These are phyloP conservation scores for Paxillus involutus DNA, from an alignment of 768 basidiomycete genomes.

Conservation along the genomic window DNA sequence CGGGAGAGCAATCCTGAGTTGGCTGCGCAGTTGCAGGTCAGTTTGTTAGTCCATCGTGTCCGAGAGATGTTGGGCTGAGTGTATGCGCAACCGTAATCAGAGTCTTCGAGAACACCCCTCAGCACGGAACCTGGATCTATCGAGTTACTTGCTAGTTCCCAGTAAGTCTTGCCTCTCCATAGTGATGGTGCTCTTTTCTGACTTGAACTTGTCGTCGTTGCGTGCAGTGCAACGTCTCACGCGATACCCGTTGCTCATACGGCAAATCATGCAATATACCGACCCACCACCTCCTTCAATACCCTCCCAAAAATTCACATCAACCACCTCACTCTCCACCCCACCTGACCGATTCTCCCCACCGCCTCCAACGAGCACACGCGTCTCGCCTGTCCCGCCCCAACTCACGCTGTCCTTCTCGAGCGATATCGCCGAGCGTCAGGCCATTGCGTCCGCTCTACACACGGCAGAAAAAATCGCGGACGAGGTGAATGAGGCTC, in stretches of 20 bases:
- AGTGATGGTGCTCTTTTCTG: too few species aligned
- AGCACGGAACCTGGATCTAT: conserved; percentile 81
- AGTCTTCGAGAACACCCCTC: conserved; percentile 73
- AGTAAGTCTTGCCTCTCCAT: conserved; percentile 49
- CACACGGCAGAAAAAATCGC: conserved; percentile 72
- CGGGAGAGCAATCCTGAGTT: conserved; percentile 68
- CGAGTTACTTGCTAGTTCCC: conserved; percentile 89
- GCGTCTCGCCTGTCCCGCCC: not conserved
- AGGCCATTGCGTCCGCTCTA: conserved; percentile 53
- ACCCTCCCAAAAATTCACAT: not conserved
- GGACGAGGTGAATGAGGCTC: conserved; percentile 82
- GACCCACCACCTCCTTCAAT: conserved; percentile 40
- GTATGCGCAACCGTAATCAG: conserved; percentile 34
- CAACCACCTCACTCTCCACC: conserved; percentile 1
- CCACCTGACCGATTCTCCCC: not conserved
- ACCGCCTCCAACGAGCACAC: not conserved
- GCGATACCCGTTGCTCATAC: conserved; percentile 87
- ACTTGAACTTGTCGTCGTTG: not conserved
- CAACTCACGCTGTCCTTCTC: conserved; percentile 1
- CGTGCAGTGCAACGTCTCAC: conserved; percentile 90
- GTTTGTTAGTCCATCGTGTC: conserved; percentile 8
- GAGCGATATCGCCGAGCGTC: conserved; percentile 47
- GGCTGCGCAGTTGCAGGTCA: conserved; percentile 65
- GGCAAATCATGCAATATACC: conserved; percentile 83
- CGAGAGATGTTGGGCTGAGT: not conserved